A percentile compares a stretch with the other conserved stretches of the same genome.
These are phyloP conservation scores for Fragosphaeria purpurea DNA, from an alignment of 2,329 filamentous ascomycete species.

Conservation along the genomic window DNA sequence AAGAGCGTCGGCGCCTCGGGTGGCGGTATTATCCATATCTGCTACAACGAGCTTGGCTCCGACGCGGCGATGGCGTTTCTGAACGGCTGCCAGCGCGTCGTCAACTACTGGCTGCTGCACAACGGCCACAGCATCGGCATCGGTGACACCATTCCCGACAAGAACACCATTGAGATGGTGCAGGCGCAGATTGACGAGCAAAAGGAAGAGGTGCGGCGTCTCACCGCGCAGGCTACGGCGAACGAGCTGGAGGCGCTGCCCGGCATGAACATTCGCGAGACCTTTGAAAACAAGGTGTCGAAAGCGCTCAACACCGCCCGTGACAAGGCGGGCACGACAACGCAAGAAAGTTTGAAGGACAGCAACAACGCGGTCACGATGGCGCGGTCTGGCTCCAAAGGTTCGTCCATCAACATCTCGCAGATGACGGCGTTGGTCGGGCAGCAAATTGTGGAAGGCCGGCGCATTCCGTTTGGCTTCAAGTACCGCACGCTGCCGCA, in stretches of 20 bases:
- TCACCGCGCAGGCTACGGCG: conserved; percentile 69
- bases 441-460: conserved; percentile 96
- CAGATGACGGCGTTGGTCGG: conserved; percentile 98
- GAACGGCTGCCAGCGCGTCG: conserved; percentile 86
- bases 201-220: conserved; percentile 67
- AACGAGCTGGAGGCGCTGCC: conserved; percentile 87
- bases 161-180: conserved; percentile 72
- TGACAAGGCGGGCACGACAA: conserved; percentile 90
- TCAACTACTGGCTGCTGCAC: conserved; percentile 95
- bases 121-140: conserved; percentile 97
- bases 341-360: conserved; percentile 87
- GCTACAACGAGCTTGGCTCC: conserved; percentile 88
- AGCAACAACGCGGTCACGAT: conserved; percentile 95
- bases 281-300: conserved; percentile 95
- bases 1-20: conserved; percentile 85
- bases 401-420: conserved; percentile 97
- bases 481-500: conserved; percentile 95
- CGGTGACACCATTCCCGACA: conserved; percentile 92
- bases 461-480: conserved; percentile 98
- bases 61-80: conserved; percentile 87
- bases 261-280: conserved; percentile 97
- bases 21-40: conserved; percentile 88
- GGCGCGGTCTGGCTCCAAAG: conserved; percentile 94
- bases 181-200: conserved; percentile 70
- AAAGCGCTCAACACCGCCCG: conserved; percentile 89